Base-by-base conservation (phyloP, 2,329 filamentous ascomycete genomes). In the Phyllosticta citrichinensis region DNA sequence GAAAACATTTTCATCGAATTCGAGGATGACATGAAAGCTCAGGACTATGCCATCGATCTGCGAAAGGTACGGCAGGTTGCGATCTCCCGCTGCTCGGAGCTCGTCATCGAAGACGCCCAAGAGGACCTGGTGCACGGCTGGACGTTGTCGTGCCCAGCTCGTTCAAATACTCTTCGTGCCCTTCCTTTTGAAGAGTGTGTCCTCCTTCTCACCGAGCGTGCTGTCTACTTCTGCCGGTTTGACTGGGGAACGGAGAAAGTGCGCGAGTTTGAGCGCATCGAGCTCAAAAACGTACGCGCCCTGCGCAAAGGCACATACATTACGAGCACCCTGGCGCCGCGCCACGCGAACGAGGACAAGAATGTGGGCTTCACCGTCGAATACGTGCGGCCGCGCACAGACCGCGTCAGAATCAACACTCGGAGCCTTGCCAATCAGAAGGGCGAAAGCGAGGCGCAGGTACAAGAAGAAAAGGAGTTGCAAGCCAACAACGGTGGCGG, bases 241-340 rank as follows among this genome's bases (percentile, higher is more conserved):
- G 91, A 97, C 73, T 97, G 93, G 91, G 88, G 89, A 64, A 87
- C 91, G 8, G 94, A 97, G 75, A 97, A 97, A 71, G 89, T 99
- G 1, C 87, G 88, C 12, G 91, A 88, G 0, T 97, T 97, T 72
- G 92, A 97, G 75, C 82, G 92, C 8, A 85, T 97, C 14, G 86
- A 88, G 62, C 80, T 97, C 8, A 80, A 83, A 20, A 88, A 90
- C 62, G 78, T 99, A 40, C 81, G 82, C 1, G 80, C 81, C 24
- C 84, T 99, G 66, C 86, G 86, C 69, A 83, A 87, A 63, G 94
- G 94, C 20, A 87, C 90, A 0, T 99, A 97, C 69, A 88, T 99
- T 68, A 96, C 91, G 0, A 93, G 88, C 2, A 94, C 91, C 0
- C 81, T 97, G 5, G 91, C 91, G 1, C 78, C 86, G 1, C 80